A percentile compares a stretch with the other conserved stretches of the same genome.
Conservation (phyloP, 331 rosid species). For the Quercus tomentella region DNA sequence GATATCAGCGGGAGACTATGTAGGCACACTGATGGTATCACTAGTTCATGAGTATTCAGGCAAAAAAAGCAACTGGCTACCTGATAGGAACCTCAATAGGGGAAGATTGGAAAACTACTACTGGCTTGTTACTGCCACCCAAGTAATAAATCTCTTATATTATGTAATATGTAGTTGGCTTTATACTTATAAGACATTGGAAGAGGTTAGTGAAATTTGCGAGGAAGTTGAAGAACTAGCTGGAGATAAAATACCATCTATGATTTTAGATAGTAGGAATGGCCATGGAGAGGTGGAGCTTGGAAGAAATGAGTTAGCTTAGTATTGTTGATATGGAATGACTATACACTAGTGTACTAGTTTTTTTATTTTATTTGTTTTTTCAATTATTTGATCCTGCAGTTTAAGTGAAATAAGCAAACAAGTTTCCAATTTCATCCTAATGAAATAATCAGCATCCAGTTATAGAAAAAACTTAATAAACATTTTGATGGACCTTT, state of each 20-base stretch:
- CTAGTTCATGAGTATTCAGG: slow-evolving; percentile 53
- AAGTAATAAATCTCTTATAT: slow-evolving; percentile 51
- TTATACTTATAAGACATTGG: slow-evolving; percentile 60
- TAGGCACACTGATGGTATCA: slow-evolving; percentile 54
- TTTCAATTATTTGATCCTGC: too few species aligned
- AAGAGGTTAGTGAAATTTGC: slow-evolving; percentile 29
- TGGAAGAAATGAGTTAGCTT: not conserved
- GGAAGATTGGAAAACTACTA: slow-evolving; percentile 70
- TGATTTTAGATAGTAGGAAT: not conserved
- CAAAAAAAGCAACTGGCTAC: slow-evolving; percentile 54
- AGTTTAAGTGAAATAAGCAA: too few species aligned
- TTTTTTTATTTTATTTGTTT: too few species aligned
- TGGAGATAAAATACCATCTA: not conserved
- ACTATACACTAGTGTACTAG: not conserved
- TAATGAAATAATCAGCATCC: too few species aligned
- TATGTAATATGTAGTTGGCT: slow-evolving; percentile 51
- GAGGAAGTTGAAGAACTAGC: slow-evolving; percentile 33
- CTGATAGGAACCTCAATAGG: slow-evolving; percentile 69
- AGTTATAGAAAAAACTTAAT: too few species aligned
- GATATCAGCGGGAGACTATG: slow-evolving; percentile 46
- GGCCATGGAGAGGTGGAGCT: slow-evolving; percentile 5
- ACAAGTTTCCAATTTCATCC: too few species aligned
- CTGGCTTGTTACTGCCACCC: slow-evolving; percentile 59
- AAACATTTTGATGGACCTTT: too few species aligned
- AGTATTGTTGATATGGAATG: not conserved